Base-by-base conservation (phyloP, 176 grass and related monocot genomes). In the Avena atlantica region DNA sequence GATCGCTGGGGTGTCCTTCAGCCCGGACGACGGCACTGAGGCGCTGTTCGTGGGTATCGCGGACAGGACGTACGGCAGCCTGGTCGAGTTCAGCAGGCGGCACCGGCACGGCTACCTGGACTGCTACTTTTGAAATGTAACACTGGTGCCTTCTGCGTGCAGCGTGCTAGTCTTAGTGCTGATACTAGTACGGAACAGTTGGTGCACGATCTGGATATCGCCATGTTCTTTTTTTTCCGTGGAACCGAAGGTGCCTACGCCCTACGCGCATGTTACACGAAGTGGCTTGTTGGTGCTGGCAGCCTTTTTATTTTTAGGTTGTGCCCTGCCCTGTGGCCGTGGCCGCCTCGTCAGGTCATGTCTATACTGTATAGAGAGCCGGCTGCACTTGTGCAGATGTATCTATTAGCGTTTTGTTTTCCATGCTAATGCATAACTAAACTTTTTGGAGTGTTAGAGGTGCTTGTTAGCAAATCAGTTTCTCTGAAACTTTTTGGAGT, bases 1-100 rank as follows among this genome's bases (percentile, higher is more conserved):
- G 87, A 89, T 98, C 31, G 92, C 90, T 0, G 93, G 93, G 49
- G 70, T 94, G 5, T 87, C 90, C 5, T 96, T 98, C 78, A 94
- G 92, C 70, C 85, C 92, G 6, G 95, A 90, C 58, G 80, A 52
- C 16, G 50, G 74, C 17, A 72, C 82, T 0, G 96, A 94, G 67
- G 82, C 90, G 2, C 83, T 96, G 9, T 98, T 96, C 83, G 88
- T 98, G 0, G 57, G 92, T 24, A 49, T 98, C 78, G 93, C 96
- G 0, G 92, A 98, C 75, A 48, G 78, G 5, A 94, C 88, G 1
- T 98, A 98, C 56, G 96, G 96, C 34, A 88, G 96, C 25, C 47
- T 96, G 48, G 60, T 96, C 3, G 96, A 98, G 90, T 96, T 98
- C 84, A 87, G 84, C 10, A 67, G 87, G 29, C 88, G 87, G 4